Evolutionary conservation across 352 stramenopile genomes (phyloP), one percentile per base, ranked within the genome.

Genomic region (Globisporangium rhizosaccharum): DNA sequence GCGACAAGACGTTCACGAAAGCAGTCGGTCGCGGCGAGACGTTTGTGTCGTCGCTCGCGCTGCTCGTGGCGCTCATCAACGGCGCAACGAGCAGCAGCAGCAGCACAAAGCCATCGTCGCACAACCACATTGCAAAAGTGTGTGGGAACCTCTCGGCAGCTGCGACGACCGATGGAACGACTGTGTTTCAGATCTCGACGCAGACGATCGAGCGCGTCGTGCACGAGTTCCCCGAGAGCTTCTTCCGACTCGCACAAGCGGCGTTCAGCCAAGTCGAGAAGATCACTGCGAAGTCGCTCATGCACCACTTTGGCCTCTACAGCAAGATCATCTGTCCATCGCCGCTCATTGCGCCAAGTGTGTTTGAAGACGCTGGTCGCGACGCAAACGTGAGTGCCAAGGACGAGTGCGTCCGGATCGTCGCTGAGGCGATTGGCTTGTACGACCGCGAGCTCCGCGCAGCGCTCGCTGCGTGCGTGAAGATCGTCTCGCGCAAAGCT

Each of bases 201-300:
- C 56, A 63, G 1, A 72, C 78, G 0, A 76, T 93, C 23, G 59
- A 76, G 20, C 37, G 67, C 25, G 80, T 90, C 26, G 56, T 91
- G 26, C 51, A 83, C 14, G 62, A 68, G 7, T 82, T 88, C 42
- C 82, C 85, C 5, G 81, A 91, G 44, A 80, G 75, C 14, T 85
- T 92, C 52, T 88, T 88, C 37, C 82, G 83, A 37, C 63, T 93
- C 1, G 72, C 82, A 4, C 83, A 95, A 64, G 74, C 82, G 3
- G 76, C 79, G 15, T 60, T 95, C 20, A 89, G 73, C 56, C 85
- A 95, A 73, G 75, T 90, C 30, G 83, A 95, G 61, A 88, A 87
- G 49, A 89, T 95, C 55, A 92, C 85, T 2, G 61, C 75, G 6
- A 88, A 87, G 49, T 85, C 85, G 9, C 57, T 95, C 8, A 75